These are phyloP conservation scores for Saururus chinensis DNA, from an alignment of 164 flowering plant species.

Conservation along the genomic window DNA sequence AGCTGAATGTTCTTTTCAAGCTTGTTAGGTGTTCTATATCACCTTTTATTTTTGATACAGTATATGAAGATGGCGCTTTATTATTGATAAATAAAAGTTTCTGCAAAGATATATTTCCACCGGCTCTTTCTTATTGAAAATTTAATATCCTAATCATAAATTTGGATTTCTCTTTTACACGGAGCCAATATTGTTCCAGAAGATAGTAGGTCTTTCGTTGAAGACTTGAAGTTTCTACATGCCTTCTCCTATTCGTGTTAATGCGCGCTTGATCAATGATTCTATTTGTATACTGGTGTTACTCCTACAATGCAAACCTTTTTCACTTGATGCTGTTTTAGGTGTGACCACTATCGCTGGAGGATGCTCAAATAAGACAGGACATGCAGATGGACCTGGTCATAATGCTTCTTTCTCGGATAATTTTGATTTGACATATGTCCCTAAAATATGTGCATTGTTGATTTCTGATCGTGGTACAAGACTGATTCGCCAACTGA, in stretches of 20 bases:
- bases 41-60: background rate
- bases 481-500: conserved; percentile 52
- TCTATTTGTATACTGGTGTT: no score
- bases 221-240: background rate
- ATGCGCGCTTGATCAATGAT: no score
- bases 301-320: no score
- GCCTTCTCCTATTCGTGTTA: no score
- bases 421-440: conserved; percentile 53
- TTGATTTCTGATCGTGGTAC: conserved; percentile 62
- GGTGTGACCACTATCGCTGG: conserved; percentile 91
- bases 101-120: no score
- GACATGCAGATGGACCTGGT: conserved; percentile 65
- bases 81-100: background rate
- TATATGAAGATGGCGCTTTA: background rate
- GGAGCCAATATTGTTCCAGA: no score
- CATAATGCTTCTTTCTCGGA: conserved; percentile 59
- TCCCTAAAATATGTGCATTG: conserved; percentile 46
- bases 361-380: conserved; percentile 31
- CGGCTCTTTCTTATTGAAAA: no score
- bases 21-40: no score
- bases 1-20: background rate
- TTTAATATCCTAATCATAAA: no score
- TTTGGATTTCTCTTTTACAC: no score
- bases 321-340: conserved; percentile 6
- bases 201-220: background rate